phyloP scores from a whole-genome alignment of 2,329 filamentous ascomycete genomes.

The Diaporthe batatas region DNA sequence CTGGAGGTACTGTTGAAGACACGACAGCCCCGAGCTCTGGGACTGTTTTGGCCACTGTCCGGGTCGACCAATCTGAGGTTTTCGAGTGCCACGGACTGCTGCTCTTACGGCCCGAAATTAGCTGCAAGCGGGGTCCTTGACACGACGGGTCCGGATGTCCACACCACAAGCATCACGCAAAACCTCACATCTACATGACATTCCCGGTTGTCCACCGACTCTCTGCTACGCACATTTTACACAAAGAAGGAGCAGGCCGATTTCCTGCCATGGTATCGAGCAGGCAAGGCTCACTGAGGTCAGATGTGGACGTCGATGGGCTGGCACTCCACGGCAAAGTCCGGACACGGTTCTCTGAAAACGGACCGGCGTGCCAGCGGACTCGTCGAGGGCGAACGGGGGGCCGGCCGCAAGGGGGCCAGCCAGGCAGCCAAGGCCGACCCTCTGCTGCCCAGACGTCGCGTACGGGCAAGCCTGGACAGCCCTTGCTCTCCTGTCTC shows the following conservation, averaged over 20 bases:
- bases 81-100: background rate
- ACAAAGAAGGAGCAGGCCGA: background rate
- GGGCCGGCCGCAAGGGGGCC: background rate
- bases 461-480: background rate
- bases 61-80: background rate
- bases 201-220: background rate
- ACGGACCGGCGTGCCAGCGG: slow-evolving; percentile 19
- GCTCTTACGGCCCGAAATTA: background rate
- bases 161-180: background rate
- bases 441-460: slow-evolving; percentile 1
- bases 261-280: background rate
- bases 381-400: background rate
- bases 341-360: slow-evolving; percentile 3
- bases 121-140: background rate
- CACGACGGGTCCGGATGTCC: background rate
- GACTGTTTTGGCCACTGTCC: background rate
- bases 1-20: background rate
- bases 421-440: slow-evolving; percentile 14
- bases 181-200: background rate
- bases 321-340: background rate
- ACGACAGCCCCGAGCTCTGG: background rate
- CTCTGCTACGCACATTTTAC: background rate
- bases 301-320: background rate
- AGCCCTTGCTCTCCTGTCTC: slow-evolving; percentile 2
- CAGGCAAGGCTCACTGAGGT: background rate